Evolutionary conservation across 2,329 filamentous ascomycete species (phyloP).

Genomic region (Penicillium palitans): DNA sequence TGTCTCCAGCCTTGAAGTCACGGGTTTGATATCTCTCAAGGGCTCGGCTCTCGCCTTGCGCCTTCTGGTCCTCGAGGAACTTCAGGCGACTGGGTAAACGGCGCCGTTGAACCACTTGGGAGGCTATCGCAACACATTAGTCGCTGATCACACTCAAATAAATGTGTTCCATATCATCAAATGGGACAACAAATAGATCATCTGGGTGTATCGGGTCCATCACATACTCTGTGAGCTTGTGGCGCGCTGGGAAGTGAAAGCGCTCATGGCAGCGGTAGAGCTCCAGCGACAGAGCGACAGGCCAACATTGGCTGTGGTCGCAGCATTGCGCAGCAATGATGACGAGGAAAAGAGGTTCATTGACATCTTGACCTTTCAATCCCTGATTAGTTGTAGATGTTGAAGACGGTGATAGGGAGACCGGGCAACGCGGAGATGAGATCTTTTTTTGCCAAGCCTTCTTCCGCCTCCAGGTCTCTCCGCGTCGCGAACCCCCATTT

Average conservation of each 20-base stretch:
- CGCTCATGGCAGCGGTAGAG: conserved; percentile 34
- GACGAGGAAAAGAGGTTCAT: conserved; percentile 31
- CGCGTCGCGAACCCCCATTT: conserved; percentile 22
- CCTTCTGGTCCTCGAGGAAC: conserved; percentile 40
- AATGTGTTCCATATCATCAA: neutral
- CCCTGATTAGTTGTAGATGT: neutral
- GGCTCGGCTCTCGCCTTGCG: conserved; percentile 38
- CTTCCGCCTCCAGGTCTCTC: conserved; percentile 24
- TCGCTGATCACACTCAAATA: neutral
- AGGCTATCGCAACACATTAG: conserved; percentile 14
- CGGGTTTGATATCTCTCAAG: conserved; percentile 55
- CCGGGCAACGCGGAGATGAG: conserved; percentile 21
- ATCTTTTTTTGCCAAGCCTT: conserved; percentile 38
- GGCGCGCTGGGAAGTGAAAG: conserved; percentile 28
- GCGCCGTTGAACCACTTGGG: conserved; percentile 27
- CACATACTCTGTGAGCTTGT: conserved; percentile 24
- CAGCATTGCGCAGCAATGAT: conserved; percentile 28
- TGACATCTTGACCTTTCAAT: conserved; percentile 27
- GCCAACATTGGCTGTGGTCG: conserved; percentile 18
- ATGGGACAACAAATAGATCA: neutral
- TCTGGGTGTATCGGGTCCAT: neutral
- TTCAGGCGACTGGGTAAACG: conserved; percentile 33
- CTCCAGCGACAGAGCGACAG: conserved; percentile 36
- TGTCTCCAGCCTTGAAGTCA: conserved; percentile 73
- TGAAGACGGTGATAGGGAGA: conserved; percentile 5